These are phyloP conservation scores for Macaranga tanarius DNA, from an alignment of 441 rosid genomes.

Conservation along the genomic window DNA sequence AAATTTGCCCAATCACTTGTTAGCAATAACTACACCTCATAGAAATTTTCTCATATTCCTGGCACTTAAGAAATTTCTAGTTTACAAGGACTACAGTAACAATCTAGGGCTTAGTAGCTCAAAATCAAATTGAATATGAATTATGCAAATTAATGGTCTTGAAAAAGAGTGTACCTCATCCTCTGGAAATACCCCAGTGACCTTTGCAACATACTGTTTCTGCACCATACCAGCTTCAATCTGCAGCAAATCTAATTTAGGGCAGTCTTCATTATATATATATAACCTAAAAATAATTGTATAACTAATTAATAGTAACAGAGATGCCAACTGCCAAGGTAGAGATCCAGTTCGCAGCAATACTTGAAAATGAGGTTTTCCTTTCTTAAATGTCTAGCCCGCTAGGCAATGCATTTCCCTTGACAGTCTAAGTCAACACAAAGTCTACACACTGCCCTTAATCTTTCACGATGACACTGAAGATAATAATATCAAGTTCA, in stretches of 20 bases:
- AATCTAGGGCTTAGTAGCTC: background rate
- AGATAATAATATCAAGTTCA: background rate
- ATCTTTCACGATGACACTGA: background rate
- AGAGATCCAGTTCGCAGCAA: background rate
- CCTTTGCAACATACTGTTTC: constrained; percentile 81
- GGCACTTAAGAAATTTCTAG: background rate
- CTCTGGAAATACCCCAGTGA: constrained; percentile 76
- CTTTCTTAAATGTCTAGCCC: background rate
- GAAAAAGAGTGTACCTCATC: constrained; percentile 54
- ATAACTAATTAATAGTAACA: background rate
- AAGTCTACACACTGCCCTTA: background rate
- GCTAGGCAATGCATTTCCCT: background rate
- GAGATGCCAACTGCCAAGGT: constrained; percentile 6
- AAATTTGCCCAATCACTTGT: background rate
- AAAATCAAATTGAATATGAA: constrained; percentile 9
- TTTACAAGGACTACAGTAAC: background rate
- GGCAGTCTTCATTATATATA: background rate
- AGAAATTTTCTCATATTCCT: background rate
- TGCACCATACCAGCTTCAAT: constrained; percentile 78
- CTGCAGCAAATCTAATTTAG: constrained; percentile 39
- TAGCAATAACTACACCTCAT: background rate
- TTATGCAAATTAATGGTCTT: constrained; percentile 1
- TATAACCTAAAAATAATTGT: background rate
- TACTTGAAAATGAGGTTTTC: background rate
- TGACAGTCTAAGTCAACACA: background rate